Conservation (phyloP, 192 early-diverging fungal species). For the Podila epicladia region DNA sequence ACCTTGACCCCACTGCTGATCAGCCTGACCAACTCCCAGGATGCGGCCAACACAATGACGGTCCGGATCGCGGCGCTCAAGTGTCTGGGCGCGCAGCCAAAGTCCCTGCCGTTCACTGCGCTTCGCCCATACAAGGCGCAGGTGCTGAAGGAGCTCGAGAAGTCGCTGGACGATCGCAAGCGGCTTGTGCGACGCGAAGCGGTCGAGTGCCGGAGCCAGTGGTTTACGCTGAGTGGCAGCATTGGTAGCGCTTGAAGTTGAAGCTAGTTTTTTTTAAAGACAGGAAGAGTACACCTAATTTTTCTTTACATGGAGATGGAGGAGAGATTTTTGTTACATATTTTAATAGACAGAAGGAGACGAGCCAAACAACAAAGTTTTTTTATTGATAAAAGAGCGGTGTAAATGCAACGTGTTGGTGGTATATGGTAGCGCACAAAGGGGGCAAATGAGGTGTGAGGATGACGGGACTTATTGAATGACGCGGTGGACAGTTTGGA, state of each 20-base stretch:
- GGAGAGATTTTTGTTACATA: no score
- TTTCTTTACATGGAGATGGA: no score
- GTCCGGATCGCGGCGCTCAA: slow-evolving; percentile 81
- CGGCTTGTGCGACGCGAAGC: slow-evolving; percentile 88
- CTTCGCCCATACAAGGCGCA: slow-evolving; percentile 69
- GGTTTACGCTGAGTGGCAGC: slow-evolving; percentile 64
- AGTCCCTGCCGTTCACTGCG: slow-evolving; percentile 65
- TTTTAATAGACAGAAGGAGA: neutral
- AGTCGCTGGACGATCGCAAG: slow-evolving; percentile 87
- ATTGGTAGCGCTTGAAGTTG: slow-evolving; percentile 31
- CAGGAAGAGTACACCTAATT: neutral
- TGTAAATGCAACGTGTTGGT: neutral
- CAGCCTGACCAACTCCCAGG: slow-evolving; percentile 38
- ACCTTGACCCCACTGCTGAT: slow-evolving; percentile 56
- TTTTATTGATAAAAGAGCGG: neutral
- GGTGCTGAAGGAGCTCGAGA: slow-evolving; percentile 71
- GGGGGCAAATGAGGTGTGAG: neutral
- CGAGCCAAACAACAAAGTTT: neutral
- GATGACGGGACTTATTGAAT: neutral
- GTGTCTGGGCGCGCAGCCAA: slow-evolving; percentile 73
- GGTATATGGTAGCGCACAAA: neutral
- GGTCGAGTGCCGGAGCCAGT: slow-evolving; percentile 86
- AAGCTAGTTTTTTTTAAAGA: neutral
- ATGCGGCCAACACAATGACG: slow-evolving; percentile 52
- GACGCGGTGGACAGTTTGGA: slow-evolving; percentile 29